These are phyloP conservation scores for Saccharomyces pastorianus DNA, from an alignment of 1,139 yeast species.

Conservation along the genomic window DNA sequence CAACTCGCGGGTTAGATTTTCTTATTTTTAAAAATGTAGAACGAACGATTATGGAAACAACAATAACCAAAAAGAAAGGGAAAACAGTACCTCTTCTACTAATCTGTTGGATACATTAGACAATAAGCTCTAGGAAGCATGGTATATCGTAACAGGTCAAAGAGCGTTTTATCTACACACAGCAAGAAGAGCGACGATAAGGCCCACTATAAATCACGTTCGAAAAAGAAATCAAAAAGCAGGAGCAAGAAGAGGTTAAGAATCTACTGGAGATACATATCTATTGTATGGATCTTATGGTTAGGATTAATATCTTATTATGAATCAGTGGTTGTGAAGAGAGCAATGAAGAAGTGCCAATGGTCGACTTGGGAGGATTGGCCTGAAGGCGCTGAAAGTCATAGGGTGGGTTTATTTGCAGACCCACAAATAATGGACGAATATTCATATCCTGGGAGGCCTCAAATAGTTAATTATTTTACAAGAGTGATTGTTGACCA, in stretches of 20 bases:
- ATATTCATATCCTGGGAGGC: constrained; percentile 56
- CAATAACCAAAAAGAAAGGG: background rate
- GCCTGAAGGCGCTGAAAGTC: constrained; percentile 38
- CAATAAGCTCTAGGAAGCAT: constrained; percentile 3
- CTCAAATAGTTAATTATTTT: constrained; percentile 38
- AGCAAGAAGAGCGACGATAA: background rate
- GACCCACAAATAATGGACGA: constrained; percentile 90
- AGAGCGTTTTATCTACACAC: background rate
- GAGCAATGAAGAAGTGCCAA: constrained; percentile 43
- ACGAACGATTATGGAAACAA: background rate
- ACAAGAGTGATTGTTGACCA: constrained; percentile 50
- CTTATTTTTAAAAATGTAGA: background rate
- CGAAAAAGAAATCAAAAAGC: background rate
- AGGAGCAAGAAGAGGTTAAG: constrained; percentile 1
- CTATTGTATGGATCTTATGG: constrained; percentile 35
- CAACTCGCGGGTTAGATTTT: background rate
- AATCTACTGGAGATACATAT: constrained; percentile 23
- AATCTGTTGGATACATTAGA: background rate
- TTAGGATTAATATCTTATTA: constrained; percentile 44
- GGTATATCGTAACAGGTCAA: constrained; percentile 5
- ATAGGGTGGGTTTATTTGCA: constrained; percentile 66
- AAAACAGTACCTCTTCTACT: background rate
- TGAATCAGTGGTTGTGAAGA: constrained; percentile 51
- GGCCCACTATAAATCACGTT: background rate
- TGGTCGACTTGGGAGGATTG: constrained; percentile 64